Percentiles rank a stretch among this genome's conserved stretches.
Conservation (phyloP, 2,329 filamentous ascomycete genomes). For the Monosporascus sp. region DNA sequence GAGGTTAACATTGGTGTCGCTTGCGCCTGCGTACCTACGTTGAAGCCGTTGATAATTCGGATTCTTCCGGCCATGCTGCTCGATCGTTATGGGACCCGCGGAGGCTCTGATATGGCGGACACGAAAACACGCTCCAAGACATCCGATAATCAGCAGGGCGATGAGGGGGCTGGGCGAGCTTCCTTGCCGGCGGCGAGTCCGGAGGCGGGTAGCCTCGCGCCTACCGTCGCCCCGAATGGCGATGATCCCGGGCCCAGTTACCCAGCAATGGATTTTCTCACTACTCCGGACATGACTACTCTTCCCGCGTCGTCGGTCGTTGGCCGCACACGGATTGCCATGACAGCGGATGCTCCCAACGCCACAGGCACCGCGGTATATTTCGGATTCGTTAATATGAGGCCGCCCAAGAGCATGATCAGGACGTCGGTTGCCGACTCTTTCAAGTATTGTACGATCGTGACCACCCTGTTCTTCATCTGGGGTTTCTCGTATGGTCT, state of each 20-base stretch:
- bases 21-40: constrained; percentile 84
- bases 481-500: constrained; percentile 92
- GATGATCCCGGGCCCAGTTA: constrained; percentile 23
- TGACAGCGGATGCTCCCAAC: constrained; percentile 30
- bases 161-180: constrained; percentile 13
- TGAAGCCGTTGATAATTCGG: constrained; percentile 76
- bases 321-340: constrained; percentile 19
- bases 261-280: constrained; percentile 41
- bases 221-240: constrained; percentile 8
- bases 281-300: constrained; percentile 32
- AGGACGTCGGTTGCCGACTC: constrained; percentile 59
- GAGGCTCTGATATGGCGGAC: constrained; percentile 23
- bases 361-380: constrained; percentile 43
- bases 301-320: constrained; percentile 8
- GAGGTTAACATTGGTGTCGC: constrained; percentile 89
- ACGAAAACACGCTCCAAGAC: constrained; percentile 18
- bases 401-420: constrained; percentile 64
- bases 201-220: constrained; percentile 6
- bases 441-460: constrained; percentile 65
- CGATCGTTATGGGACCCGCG: constrained; percentile 41
- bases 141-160: constrained; percentile 14
- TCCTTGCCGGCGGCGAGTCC: constrained; percentile 2
- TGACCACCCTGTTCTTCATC: constrained; percentile 77
- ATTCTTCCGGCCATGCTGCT: constrained; percentile 53
- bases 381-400: constrained; percentile 74